Evolutionary conservation across 345 rosid species (phyloP), one percentile per base, ranked within the genome.

Genomic region (Microcos paniculata): DNA sequence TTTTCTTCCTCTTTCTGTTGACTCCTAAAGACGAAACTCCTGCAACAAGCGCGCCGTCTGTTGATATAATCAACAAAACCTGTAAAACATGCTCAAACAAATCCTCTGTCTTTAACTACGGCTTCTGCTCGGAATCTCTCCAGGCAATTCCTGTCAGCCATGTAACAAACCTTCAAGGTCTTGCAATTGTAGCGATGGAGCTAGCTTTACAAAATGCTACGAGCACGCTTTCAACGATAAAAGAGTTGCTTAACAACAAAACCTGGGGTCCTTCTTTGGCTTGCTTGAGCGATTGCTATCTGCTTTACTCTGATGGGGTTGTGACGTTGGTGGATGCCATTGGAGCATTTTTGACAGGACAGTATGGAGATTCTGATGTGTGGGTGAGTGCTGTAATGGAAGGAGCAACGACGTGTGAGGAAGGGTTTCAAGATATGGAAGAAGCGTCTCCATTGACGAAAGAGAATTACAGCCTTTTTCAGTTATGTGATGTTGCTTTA

Each of bases 171-270:
- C 81, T 87, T n/a, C 79, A 85, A 57, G 88, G 88, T 56, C 84
- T 89, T 19, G 89, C 76, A 6, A 45, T 90, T 23, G 70, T 86
- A 52, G 84, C 89, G 38, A 82, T 89, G 88, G 91, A 87, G 61
- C 85, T 88, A 28, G 90, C 91, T 26, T 78, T 89, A 13, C 82
- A 85, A 72, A 88, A 90, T 53, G 91, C 90, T 6, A 86, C 90
- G 16, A 77, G 57, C 74, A 82, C 89, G 1, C 23, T 85, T 77
- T 82, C 90, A 12, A 81, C 48, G 64, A 83, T 89, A 2, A 82
- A 75, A 13, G 79, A 74, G 62, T 73, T 84, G 43, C 40, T 87
- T 77, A 48, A 38, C n/a, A 80, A 33, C 28, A 78, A 73, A 66
- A 72, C 74, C 26, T 83, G 82, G 43, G 75, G 78, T 59, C 73